Evolutionary conservation across 768 basidiomycete genomes (phyloP), one percentile per base, ranked within the genome.

Genomic region (Boletus vermiculosoides): DNA sequence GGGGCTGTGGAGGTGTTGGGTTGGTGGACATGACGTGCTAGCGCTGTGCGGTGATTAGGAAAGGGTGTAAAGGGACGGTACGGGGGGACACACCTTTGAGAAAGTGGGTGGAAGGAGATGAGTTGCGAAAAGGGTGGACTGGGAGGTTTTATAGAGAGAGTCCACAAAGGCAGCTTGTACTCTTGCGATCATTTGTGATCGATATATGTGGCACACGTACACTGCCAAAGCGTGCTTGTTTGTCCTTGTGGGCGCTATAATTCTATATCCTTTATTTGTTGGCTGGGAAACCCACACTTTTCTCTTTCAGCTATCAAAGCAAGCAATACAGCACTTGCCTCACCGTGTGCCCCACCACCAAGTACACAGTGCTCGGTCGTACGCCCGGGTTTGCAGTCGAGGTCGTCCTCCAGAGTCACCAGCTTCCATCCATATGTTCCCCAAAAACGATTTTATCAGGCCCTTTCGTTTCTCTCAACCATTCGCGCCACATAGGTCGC

Each of bases 161-260:
- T 46, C 62, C 54, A 74, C 69, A 65, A 68, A 69, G 69, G 65
- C 61, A 58, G 57, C 50, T 56, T 58, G 65, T 57, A 46, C 61
- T 59, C 48, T 55, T 56, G 57, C 30, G 49, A 66, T 64, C 71
- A 73, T 73, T 67, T 42, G 52, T 56, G 64, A 74, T 72, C 65
- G 63, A 67, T 71, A 64, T 69, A 64, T 69, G 61, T 68, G 63
- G 58, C 61, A 54, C 52, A 48, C 46, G 22, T 46, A 56, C 62
- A 47, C 55, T 36, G 74, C 71, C 58, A 73, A 67, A 72, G 70
- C 67, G 64, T 68, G 51, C 54, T 77, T 77, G 77, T 78, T 77
- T 77, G 77, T 74, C 73, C 75, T 72, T 77, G 76, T 77, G 75
- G 77, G 76, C 64, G 74, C 73, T 52, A 39, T 39, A 61, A 66